Conservation (phyloP, 225 moss, liverwort and hornwort genomes). For the Rhytidiadelphus loreus region DNA sequence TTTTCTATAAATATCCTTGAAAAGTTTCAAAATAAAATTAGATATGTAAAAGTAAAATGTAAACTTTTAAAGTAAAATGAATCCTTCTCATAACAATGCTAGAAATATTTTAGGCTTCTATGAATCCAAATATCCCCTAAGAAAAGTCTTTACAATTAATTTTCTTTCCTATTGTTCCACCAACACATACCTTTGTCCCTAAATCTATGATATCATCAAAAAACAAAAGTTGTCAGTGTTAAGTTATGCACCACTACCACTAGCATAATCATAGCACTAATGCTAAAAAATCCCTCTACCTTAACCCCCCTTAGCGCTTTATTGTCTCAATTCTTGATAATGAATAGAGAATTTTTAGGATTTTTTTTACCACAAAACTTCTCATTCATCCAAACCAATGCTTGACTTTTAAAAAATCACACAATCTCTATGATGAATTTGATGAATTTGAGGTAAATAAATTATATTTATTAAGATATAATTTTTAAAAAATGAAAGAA, state of each 20-base stretch:
- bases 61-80: background rate
- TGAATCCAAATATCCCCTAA: background rate
- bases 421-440: background rate
- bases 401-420: background rate
- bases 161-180: background rate
- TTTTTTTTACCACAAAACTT: background rate
- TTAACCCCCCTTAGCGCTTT: accelerated
- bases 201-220: background rate
- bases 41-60: background rate
- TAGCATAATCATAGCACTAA: background rate
- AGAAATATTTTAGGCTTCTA: background rate
- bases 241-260: background rate
- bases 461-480: background rate
- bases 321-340: accelerated
- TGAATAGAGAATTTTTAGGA: background rate
- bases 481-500: background rate
- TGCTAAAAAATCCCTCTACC: background rate
- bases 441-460: background rate
- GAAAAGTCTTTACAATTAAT: background rate
- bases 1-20: background rate
- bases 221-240: background rate
- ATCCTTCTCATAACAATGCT: background rate
- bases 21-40: background rate
- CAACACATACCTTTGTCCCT: background rate
- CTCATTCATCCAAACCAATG: background rate